Conservation (phyloP, 805 yeast species). For the Ogataea paradorogensis region DNA sequence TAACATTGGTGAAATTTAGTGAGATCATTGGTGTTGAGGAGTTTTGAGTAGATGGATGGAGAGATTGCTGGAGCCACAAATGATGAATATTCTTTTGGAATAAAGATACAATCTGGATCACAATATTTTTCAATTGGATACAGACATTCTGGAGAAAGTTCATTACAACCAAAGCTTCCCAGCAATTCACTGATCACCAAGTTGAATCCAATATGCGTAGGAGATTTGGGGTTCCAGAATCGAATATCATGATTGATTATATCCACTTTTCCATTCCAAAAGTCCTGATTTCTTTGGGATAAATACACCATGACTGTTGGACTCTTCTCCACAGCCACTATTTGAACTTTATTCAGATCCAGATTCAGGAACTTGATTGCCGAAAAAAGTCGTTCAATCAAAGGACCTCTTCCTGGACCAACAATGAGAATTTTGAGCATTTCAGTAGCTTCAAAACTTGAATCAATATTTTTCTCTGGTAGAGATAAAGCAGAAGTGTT, state of each 20-base stretch:
- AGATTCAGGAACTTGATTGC: conserved; percentile 37
- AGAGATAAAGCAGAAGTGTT: conserved; percentile 22
- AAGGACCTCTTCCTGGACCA: conserved; percentile 89
- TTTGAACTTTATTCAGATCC: conserved; percentile 24
- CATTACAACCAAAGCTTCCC: conserved; percentile 94
- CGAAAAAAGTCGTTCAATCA: conserved; percentile 52
- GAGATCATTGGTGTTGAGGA: conserved; percentile 18
- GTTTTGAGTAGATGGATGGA: conserved; percentile 45
- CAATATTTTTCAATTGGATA: conserved; percentile 39
- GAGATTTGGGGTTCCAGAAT: conserved; percentile 35
- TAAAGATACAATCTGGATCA: conserved; percentile 53
- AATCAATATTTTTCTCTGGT: conserved; percentile 2
- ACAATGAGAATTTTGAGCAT: conserved; percentile 51
- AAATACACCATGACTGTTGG: conserved; percentile 54
- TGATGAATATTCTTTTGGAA: conserved; percentile 59
- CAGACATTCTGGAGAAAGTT: conserved; percentile 80
- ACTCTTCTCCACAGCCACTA: conserved; percentile 73
- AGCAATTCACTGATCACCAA: conserved; percentile 76
- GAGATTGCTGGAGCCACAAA: conserved; percentile 65
- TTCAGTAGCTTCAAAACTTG: not conserved
- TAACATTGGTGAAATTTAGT: conserved; percentile 25
- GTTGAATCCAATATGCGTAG: conserved; percentile 39
- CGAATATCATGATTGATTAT: conserved; percentile 62
- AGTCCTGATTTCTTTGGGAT: conserved; percentile 42
- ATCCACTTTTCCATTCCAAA: conserved; percentile 53